Percentiles rank a stretch among this genome's conserved stretches.
phyloP scores from a whole-genome alignment of 2,329 filamentous ascomycete genomes.

The Grosmannia huntii region DNA sequence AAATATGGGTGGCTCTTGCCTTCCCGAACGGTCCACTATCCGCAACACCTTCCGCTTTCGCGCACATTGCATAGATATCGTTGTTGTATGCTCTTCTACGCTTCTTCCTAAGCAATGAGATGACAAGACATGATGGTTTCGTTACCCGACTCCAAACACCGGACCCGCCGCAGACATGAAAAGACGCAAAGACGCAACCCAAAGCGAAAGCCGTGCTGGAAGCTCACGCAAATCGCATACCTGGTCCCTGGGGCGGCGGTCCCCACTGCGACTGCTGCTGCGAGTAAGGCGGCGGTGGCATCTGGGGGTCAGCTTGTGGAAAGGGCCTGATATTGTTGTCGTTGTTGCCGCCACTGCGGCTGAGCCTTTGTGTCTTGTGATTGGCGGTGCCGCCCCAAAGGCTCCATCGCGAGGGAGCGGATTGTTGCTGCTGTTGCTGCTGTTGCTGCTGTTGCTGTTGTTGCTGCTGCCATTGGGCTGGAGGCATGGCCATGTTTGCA shows the following conservation, averaged over 20 bases:
- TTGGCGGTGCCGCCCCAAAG: not conserved
- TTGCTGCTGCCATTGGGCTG: not conserved
- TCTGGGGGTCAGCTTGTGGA: not conserved
- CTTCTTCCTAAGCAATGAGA: not conserved
- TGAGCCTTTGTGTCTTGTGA: not conserved
- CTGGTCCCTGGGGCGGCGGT: not conserved
- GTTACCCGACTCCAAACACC: not conserved
- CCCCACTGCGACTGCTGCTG: slow-evolving; percentile 2
- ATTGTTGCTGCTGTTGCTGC: not conserved
- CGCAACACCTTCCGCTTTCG: not conserved
- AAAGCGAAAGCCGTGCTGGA: not conserved
- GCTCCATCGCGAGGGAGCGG: not conserved
- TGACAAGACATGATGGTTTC: not conserved
- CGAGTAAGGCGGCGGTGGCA: not conserved
- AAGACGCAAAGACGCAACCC: not conserved
- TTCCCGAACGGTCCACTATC: not conserved
- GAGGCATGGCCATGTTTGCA: not conserved
- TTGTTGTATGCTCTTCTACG: not conserved
- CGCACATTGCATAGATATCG: not conserved
- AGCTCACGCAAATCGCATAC: not conserved
- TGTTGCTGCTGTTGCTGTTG: not conserved
- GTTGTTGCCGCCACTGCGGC: not conserved
- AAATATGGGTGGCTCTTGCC: not conserved
- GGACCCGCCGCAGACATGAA: not conserved
- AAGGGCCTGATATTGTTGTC: not conserved